phyloP scores from a whole-genome alignment of 805 yeast genomes.

The Jamesozyma gamospora region DNA sequence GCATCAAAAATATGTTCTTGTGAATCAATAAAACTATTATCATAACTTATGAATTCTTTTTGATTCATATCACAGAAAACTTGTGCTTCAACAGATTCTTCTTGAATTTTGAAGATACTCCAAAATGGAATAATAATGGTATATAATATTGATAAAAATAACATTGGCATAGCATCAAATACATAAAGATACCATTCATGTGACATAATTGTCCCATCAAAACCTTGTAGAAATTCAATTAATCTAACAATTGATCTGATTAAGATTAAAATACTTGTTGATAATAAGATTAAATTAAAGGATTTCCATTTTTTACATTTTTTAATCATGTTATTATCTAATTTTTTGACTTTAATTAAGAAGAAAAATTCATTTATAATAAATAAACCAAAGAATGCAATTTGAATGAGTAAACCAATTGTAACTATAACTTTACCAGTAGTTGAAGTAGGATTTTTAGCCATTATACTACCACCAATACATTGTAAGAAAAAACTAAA shows the following conservation, averaged over 20 bases:
- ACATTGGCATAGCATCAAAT: conserved; percentile 27
- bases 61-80: neutral
- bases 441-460: neutral
- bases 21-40: neutral
- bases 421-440: conserved; percentile 20
- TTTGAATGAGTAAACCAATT: conserved; percentile 28
- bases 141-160: conserved; percentile 7
- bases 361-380: conserved; percentile 13
- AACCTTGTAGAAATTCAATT: conserved; percentile 27
- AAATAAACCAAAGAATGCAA: conserved; percentile 25
- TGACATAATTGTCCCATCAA: conserved; percentile 17
- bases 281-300: conserved; percentile 9
- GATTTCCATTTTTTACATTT: conserved; percentile 8
- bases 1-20: neutral
- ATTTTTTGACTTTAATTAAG: conserved; percentile 5
- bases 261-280: conserved; percentile 16
- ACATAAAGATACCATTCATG: conserved; percentile 24
- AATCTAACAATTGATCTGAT: conserved; percentile 29
- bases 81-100: conserved; percentile 11
- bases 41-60: neutral
- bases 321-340: conserved; percentile 1
- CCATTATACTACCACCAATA: conserved; percentile 27
- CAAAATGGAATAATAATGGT: conserved; percentile 6
- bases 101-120: conserved; percentile 11
- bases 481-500: conserved; percentile 25